Conservation (phyloP, 1,139 yeast genomes). For the Lodderomyces pseudojiufengensis region DNA sequence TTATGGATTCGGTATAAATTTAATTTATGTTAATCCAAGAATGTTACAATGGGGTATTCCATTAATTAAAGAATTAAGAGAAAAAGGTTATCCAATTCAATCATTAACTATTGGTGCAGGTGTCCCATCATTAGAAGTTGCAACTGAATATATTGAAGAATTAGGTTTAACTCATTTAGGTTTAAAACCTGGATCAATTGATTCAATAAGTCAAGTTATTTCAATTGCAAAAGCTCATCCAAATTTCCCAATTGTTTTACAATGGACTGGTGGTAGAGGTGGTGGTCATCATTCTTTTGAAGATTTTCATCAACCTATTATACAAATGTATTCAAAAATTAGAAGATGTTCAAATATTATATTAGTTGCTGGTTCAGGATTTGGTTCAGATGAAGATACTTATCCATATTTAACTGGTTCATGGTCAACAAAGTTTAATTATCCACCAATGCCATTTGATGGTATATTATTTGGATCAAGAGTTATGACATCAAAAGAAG, state of each 20-base stretch:
- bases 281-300: conserved; percentile 99
- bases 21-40: conserved; percentile 94
- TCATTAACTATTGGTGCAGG: conserved; percentile 98
- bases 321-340: conserved; percentile 92
- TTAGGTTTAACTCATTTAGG: conserved; percentile 92
- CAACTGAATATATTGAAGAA: conserved; percentile 90
- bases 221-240: conserved; percentile 95
- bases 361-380: conserved; percentile 96
- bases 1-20: conserved; percentile 83
- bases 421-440: conserved; percentile 82
- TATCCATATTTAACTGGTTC: conserved; percentile 96
- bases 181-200: conserved; percentile 96
- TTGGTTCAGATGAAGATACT: conserved; percentile 95
- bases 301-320: conserved; percentile 96
- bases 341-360: conserved; percentile 89
- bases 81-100: conserved; percentile 91
- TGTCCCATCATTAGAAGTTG: conserved; percentile 97
- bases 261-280: conserved; percentile 99
- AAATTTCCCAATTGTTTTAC: conserved; percentile 89
- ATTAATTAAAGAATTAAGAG: conserved; percentile 81
- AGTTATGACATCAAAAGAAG: conserved; percentile 97
- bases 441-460: conserved; percentile 99
- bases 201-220: conserved; percentile 82
- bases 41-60: conserved; percentile 99
- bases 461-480: conserved; percentile 96